These are phyloP conservation scores for Aegilops sharonensis DNA, from an alignment of 176 grass and related monocot genomes.

Conservation along the genomic window DNA sequence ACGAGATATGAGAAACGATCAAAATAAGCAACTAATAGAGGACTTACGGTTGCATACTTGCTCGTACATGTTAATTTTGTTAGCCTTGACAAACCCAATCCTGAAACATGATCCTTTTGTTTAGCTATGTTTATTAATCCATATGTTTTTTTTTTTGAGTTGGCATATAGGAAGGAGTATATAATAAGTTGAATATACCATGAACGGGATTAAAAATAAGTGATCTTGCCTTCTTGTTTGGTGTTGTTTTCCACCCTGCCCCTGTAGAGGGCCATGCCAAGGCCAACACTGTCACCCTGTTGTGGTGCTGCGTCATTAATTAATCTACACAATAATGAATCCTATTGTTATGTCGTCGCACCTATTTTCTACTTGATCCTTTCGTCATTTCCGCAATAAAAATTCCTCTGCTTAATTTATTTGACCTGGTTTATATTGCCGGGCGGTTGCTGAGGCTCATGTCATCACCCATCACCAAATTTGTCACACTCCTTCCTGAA, in stretches of 20 bases:
- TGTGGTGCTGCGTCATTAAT: slow-evolving; percentile 3
- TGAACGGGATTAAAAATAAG: not conserved
- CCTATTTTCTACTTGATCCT: not conserved
- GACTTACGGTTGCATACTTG: not conserved
- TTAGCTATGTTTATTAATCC: not conserved
- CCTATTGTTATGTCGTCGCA: not conserved
- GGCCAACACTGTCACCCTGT: not conserved
- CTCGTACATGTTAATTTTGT: not conserved
- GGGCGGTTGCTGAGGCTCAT: slow-evolving; percentile 21
- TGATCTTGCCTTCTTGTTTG: not conserved
- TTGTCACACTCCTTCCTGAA: slow-evolving; percentile 45
- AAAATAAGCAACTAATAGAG: not conserved
- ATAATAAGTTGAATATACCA: not conserved
- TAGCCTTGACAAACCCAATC: not conserved
- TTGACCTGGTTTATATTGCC: slow-evolving; percentile 12
- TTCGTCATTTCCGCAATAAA: slow-evolving; percentile 2
- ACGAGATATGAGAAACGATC: not conserved
- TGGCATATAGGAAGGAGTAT: too few species aligned
- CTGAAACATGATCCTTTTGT: not conserved
- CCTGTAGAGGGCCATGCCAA: not conserved
- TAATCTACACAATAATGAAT: slow-evolving; percentile 4
- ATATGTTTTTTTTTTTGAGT: not conserved
- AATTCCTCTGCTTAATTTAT: not conserved
- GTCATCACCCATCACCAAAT: slow-evolving; percentile 44
- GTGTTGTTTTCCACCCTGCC: not conserved